Evolutionary conservation across 83 land plant genomes (phyloP), one percentile per base, ranked within the genome.

Genomic region (Picea mariana): DNA sequence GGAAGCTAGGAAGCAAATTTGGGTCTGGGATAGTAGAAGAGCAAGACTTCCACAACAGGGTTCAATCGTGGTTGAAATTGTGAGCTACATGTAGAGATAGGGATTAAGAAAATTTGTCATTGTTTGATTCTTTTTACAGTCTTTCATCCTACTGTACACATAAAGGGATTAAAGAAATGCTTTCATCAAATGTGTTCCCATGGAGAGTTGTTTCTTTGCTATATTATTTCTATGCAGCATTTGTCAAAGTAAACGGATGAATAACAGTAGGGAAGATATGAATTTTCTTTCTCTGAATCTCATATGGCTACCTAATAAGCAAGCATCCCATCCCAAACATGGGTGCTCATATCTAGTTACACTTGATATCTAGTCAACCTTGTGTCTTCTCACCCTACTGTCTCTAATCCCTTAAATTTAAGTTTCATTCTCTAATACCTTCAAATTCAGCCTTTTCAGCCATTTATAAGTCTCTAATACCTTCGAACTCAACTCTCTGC

Each of bases 71-170:
- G 77, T 73, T 73, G 55, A 47, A 73, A 44, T 40, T 73, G 24
- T 73, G 77, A 73, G 77, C 77, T 21, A 44, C 15, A 73, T 5
- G 42, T 47, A 73, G 58, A 44, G 21, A 21, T n/a, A 44, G 77
- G 55, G 77, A 52, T 52, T 52, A 73, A 44, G 47, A 12, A 72
- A 44, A 18, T 20, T 38, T 73, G 77, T 73, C 77, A 73, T 73
- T 73, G 77, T 73, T 73, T 73, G 58, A 73, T 73, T 73, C 77
- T 52, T 73, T 73, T 73, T 73, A 69, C 44, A 69, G 75, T 38
- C 73, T 68, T 69, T 42, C 75, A 52, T 69, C 75, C 40, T 69
- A 34, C 77, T 73, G 77, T 73, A 73, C 26, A 73, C 77, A 16
- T 73, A 69, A 44, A 42, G 47, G 47, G 55, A 73, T 73, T 73